These are phyloP conservation scores for Penicillium subrubescens DNA, from an alignment of 495 filamentous ascomycete species.

Conservation along the genomic window DNA sequence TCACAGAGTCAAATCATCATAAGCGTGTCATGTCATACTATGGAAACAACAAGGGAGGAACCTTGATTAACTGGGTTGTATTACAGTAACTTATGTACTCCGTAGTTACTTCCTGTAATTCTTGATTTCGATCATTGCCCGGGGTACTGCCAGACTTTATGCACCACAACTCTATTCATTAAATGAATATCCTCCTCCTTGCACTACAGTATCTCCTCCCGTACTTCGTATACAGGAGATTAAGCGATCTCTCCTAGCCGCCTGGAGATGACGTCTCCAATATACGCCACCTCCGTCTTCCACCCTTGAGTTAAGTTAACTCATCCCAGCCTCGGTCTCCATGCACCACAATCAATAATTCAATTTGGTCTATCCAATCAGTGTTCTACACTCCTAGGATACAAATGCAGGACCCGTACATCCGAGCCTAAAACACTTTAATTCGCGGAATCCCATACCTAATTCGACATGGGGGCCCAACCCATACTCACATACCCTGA, in stretches of 20 bases:
- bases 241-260: background rate
- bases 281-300: background rate
- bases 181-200: background rate
- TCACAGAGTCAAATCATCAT: background rate
- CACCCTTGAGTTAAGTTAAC: background rate
- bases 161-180: background rate
- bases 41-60: background rate
- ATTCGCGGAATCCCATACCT: background rate
- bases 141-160: background rate
- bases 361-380: background rate
- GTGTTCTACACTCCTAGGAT: background rate
- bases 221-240: too few relatives aligned
- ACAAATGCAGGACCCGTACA: background rate
- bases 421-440: background rate
- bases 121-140: background rate
- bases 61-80: background rate
- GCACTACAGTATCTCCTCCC: background rate
- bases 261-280: background rate
- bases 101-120: background rate
- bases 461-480: background rate
- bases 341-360: background rate
- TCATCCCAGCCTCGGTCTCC: background rate
- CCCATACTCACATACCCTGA: background rate
- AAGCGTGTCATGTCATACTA: background rate
- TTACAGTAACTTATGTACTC: too few relatives aligned